Conservation (phyloP, 441 rosid genomes). For the Gossypium armourianum region DNA sequence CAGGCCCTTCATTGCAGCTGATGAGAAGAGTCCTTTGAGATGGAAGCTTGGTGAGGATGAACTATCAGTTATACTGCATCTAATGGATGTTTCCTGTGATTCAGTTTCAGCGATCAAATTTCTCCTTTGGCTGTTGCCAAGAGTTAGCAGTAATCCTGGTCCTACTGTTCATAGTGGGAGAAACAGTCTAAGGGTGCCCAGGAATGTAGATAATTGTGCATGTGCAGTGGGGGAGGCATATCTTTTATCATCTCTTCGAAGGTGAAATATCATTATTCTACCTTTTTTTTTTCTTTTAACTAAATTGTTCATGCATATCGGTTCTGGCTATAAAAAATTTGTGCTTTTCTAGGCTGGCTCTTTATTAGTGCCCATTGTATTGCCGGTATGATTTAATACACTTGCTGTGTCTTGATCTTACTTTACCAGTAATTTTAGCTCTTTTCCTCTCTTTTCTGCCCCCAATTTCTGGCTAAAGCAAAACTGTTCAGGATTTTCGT, state of each 20-base stretch:
- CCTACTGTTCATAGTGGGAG: constrained; percentile 67
- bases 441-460: background rate
- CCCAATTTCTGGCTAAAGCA: background rate
- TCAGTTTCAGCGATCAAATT: constrained; percentile 66
- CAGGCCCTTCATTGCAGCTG: constrained; percentile 47
- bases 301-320: background rate
- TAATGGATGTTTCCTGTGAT: constrained; percentile 75
- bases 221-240: constrained; percentile 83
- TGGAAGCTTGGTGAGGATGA: constrained; percentile 98
- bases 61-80: constrained; percentile 56
- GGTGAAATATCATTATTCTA: constrained; percentile 33
- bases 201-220: constrained; percentile 55
- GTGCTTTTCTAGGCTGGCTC: background rate
- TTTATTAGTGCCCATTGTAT: background rate
- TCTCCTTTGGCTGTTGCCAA: constrained; percentile 84
- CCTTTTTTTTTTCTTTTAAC: constrained; percentile 3
- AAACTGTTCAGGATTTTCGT: background rate
- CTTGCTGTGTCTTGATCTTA: background rate
- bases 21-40: constrained; percentile 44
- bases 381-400: background rate
- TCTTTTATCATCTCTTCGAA: constrained; percentile 67
- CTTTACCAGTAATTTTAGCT: background rate
- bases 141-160: constrained; percentile 47
- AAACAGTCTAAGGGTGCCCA: constrained; percentile 37
- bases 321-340: background rate